Conservation (phyloP, 495 filamentous ascomycete species). For the Apiosordaria backusii region DNA sequence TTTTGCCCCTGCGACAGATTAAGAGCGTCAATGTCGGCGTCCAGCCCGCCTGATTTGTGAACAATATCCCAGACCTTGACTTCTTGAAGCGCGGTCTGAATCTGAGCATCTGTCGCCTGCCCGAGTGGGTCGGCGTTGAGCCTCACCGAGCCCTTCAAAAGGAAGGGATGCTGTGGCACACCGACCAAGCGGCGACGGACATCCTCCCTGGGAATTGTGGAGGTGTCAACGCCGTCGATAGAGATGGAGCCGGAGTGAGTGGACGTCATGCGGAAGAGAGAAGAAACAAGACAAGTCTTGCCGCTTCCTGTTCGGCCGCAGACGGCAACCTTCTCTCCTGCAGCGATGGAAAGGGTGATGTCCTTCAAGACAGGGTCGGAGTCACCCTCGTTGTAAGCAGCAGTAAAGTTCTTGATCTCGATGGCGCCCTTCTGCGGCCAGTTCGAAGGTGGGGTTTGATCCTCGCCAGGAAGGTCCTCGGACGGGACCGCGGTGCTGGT, state of each 20-base stretch:
- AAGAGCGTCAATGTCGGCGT: conserved; percentile 35
- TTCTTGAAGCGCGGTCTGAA: conserved; percentile 35
- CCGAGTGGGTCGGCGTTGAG: conserved; percentile 45
- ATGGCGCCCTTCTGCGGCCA: conserved; percentile 39
- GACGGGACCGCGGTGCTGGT: conserved; percentile 31
- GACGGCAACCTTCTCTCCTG: conserved; percentile 39
- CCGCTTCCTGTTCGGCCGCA: conserved; percentile 41
- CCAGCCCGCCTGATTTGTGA: conserved; percentile 36
- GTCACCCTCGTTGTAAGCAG: conserved; percentile 27
- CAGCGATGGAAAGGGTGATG: conserved; percentile 33
- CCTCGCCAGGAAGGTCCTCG: conserved; percentile 31
- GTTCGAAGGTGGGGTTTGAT: conserved; percentile 22
- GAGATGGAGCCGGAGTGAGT: conserved; percentile 29
- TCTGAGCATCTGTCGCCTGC: conserved; percentile 33
- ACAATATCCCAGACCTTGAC: conserved; percentile 42
- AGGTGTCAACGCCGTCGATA: conserved; percentile 39
- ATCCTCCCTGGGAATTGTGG: conserved; percentile 29
- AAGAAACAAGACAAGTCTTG: conserved; percentile 37
- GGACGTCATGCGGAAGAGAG: conserved; percentile 38
- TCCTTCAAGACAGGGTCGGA: conserved; percentile 32
- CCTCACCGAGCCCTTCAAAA: conserved; percentile 45
- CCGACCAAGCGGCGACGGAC: conserved; percentile 39
- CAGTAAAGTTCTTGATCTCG: conserved; percentile 38
- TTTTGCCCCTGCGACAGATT: conserved; percentile 47
- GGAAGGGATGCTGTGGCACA: conserved; percentile 45